Evolutionary conservation across 306 rosid species (phyloP).

Genomic region (Medicago arabica): DNA sequence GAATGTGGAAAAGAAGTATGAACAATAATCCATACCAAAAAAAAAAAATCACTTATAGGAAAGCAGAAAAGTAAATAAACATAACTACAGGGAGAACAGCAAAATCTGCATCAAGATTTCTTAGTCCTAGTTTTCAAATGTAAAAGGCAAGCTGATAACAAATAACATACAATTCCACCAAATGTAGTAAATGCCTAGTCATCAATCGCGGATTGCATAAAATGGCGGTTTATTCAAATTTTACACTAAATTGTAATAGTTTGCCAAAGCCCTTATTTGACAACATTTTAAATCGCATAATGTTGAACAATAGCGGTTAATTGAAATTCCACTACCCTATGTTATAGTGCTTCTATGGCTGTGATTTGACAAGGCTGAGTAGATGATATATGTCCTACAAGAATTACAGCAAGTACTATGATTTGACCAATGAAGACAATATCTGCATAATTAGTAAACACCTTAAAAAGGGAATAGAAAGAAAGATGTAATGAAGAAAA

Average conservation of each 20-base stretch:
- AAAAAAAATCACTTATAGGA: constrained; percentile 11
- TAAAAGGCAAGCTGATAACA: constrained; percentile 7
- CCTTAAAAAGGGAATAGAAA: constrained; percentile 13
- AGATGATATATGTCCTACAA: background rate
- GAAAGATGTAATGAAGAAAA: background rate
- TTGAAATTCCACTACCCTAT: background rate
- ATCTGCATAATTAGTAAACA: constrained; percentile 10
- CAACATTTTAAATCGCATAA: background rate
- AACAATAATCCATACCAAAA: constrained; percentile 9
- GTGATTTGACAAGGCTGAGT: background rate
- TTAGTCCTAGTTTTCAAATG: background rate
- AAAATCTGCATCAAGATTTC: constrained; percentile 17
- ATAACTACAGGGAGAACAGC: constrained; percentile 12
- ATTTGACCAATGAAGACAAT: constrained; percentile 18
- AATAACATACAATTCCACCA: constrained; percentile 5
- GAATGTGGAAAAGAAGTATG: background rate
- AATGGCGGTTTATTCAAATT: background rate
- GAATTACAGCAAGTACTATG: background rate
- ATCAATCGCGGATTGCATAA: background rate
- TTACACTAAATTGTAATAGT: background rate
- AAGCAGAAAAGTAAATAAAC: constrained; percentile 14
- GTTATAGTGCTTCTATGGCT: background rate
- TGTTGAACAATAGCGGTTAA: background rate
- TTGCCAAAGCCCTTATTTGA: background rate
- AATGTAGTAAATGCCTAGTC: background rate